A percentile compares a stretch with the other conserved stretches of the same genome.
phyloP scores from a whole-genome alignment of 2,329 filamentous ascomycete species.

The Leptographium wingfieldii region DNA sequence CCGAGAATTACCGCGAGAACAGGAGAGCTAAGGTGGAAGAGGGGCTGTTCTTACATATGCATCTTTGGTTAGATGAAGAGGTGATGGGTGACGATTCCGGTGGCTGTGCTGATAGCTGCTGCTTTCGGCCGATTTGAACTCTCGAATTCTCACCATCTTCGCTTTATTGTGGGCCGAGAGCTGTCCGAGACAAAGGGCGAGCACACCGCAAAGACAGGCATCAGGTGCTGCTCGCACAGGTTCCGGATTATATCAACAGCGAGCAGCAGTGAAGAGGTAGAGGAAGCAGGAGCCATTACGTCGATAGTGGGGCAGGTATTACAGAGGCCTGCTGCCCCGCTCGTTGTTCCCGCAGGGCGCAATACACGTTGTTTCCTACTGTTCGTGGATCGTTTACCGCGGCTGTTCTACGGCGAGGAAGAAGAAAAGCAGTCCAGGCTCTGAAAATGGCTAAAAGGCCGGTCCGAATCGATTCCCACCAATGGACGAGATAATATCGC shows the following conservation, averaged over 20 bases:
- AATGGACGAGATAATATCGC: not conserved
- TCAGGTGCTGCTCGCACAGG: not conserved
- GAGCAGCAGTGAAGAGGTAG: not conserved
- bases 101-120: not conserved
- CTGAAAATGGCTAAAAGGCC: not conserved
- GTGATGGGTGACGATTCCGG: not conserved
- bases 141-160: not conserved
- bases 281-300: not conserved
- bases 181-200: not conserved
- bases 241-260: not conserved
- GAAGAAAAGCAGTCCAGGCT: not conserved
- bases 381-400: not conserved
- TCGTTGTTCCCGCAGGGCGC: not conserved
- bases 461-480: not conserved
- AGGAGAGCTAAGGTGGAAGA: not conserved
- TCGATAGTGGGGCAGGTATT: constrained; percentile 1
- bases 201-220: not conserved
- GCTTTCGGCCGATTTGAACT: not conserved
- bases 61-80: no score
- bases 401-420: not conserved
- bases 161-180: no score
- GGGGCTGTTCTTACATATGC: not conserved
- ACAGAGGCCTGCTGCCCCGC: not conserved
- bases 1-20: not conserved
- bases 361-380: not conserved